phyloP scores from a whole-genome alignment of 768 basidiomycete species.

The Collybia mongolica region DNA sequence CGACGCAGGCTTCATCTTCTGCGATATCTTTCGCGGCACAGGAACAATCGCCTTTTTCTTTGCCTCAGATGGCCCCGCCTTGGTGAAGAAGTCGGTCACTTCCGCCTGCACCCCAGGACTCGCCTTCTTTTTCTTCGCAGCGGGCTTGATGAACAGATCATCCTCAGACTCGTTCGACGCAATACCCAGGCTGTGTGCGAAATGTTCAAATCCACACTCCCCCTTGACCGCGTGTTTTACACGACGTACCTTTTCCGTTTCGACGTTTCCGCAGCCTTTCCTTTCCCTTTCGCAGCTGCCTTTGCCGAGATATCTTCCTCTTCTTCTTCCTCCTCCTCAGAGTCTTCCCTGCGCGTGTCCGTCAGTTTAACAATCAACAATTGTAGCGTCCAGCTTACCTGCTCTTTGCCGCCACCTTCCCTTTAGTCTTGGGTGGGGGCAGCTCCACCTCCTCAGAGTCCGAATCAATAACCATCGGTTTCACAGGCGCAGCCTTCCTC shows the following conservation, averaged over 20 bases:
- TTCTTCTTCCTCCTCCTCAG: conserved; percentile 1
- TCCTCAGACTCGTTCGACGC: conserved; percentile 42
- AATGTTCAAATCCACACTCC: neutral
- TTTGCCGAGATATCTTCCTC: conserved; percentile 10
- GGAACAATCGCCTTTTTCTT: conserved; percentile 37
- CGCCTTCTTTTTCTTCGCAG: conserved; percentile 52
- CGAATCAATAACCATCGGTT: conserved; percentile 20
- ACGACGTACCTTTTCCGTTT: conserved; percentile 69
- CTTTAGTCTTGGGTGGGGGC: conserved; percentile 15
- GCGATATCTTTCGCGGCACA: conserved; percentile 48
- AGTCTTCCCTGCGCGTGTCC: conserved; percentile 5
- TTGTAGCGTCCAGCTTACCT: neutral
- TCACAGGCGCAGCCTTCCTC: conserved; percentile 9
- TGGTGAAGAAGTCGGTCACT: conserved; percentile 63
- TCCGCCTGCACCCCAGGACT: conserved; percentile 15
- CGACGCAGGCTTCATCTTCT: conserved; percentile 59
- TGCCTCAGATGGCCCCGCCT: conserved; percentile 31
- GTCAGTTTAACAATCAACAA: neutral
- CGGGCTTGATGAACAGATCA: conserved; percentile 42
- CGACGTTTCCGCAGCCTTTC: conserved; percentile 22
- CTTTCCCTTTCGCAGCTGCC: conserved; percentile 15
- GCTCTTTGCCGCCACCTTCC: conserved; percentile 11
- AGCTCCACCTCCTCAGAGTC: conserved; percentile 25
- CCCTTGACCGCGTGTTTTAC: neutral
- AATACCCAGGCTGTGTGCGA: conserved; percentile 25